These are phyloP conservation scores for Kluyveromyces siamensis DNA, from an alignment of 805 yeast genomes.

Conservation along the genomic window DNA sequence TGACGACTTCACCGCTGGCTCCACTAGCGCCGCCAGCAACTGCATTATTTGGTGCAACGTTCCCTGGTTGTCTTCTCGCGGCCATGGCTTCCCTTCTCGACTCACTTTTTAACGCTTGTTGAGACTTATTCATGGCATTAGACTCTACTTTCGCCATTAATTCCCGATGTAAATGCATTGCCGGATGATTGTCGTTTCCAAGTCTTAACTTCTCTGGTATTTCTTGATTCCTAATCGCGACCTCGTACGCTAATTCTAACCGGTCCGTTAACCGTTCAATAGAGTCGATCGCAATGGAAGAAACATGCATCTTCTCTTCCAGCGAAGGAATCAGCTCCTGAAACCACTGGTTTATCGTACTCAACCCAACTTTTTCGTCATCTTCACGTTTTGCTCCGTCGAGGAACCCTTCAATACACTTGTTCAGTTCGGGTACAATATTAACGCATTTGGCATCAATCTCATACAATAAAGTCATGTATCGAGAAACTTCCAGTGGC, in stretches of 20 bases:
- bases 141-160: conserved; percentile 26
- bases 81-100: conserved; percentile 88
- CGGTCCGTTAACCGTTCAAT: conserved; percentile 60
- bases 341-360: conserved; percentile 34
- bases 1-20: conserved; percentile 6
- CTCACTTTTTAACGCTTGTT: conserved; percentile 73
- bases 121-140: conserved; percentile 34
- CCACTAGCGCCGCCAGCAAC: conserved; percentile 6
- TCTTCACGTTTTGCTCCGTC: conserved; percentile 1
- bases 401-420: conserved; percentile 21
- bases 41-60: conserved; percentile 4
- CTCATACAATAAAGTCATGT: conserved; percentile 81
- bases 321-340: conserved; percentile 80
- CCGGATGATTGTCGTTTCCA: conserved; percentile 84
- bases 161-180: conserved; percentile 44
- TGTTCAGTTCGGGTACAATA: conserved; percentile 57
- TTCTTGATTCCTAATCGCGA: conserved; percentile 59
- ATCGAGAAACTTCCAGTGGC: conserved; percentile 74
- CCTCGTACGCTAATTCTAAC: conserved; percentile 71
- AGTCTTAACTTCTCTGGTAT: conserved; percentile 70
- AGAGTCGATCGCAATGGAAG: conserved; percentile 79
- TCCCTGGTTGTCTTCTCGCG: conserved; percentile 38
- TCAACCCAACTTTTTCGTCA: conserved; percentile 18
- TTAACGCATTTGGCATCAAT: conserved; percentile 89
- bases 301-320: conserved; percentile 96